Percentiles rank a stretch among this genome's conserved stretches.
Evolutionary conservation across 2,329 filamentous ascomycete species (phyloP).

Genomic region (Metarhizium robertsii): DNA sequence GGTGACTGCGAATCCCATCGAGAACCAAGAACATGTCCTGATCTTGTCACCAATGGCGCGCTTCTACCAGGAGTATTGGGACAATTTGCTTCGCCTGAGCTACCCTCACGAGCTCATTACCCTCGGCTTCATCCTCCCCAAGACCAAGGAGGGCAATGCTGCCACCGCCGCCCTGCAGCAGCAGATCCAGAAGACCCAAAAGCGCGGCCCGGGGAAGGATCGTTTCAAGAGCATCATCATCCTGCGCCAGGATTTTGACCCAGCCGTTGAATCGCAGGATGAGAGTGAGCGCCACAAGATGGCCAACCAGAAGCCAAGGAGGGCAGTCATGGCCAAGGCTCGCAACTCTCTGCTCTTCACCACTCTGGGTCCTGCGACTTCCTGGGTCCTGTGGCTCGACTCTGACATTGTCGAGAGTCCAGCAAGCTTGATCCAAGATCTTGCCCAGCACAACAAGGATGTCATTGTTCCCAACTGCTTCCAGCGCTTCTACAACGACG

Average conservation of each 20-base stretch:
- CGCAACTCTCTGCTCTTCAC: conserved; percentile 94
- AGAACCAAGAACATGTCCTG: conserved; percentile 76
- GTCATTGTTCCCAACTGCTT: conserved; percentile 94
- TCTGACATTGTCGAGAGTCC: conserved; percentile 87
- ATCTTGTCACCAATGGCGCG: conserved; percentile 87
- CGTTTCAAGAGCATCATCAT: conserved; percentile 93
- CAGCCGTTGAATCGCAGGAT: conserved; percentile 67
- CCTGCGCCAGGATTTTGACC: conserved; percentile 88
- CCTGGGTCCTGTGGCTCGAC: conserved; percentile 96
- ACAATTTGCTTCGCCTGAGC: conserved; percentile 72
- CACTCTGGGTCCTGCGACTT: conserved; percentile 79
- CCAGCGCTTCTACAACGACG: conserved; percentile 68
- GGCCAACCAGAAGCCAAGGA: conserved; percentile 74
- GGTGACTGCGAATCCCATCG: conserved; percentile 63
- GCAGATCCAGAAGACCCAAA: conserved; percentile 77
- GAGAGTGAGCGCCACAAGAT: conserved; percentile 89
- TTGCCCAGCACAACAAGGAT: conserved; percentile 79
- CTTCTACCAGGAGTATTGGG: conserved; percentile 94
- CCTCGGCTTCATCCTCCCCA: conserved; percentile 90
- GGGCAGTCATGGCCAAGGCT: conserved; percentile 85
- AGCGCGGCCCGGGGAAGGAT: conserved; percentile 61
- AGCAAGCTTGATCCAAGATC: conserved; percentile 75
- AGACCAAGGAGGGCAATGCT: conserved; percentile 82
- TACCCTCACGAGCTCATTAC: conserved; percentile 96
- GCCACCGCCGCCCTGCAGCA: conserved; percentile 77